Conservation (phyloP, 2,329 filamentous ascomycete genomes). For the Capronia coronata region DNA sequence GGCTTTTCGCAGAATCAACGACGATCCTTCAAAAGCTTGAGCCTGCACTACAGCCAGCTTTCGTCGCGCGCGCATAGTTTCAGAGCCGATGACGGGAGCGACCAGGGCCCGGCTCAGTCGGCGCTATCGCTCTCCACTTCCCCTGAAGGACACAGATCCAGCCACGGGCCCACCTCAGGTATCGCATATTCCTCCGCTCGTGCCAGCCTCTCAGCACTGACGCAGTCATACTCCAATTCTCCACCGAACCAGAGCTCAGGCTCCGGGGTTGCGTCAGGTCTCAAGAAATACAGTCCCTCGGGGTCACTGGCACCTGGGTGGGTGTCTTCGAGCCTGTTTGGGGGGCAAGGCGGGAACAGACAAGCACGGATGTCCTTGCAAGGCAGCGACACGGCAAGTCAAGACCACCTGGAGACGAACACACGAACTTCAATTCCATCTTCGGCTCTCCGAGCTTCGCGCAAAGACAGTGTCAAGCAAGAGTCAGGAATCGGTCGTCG, state of each 20-base stretch:
- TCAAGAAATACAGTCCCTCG: constrained; percentile 26
- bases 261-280: constrained; percentile 13
- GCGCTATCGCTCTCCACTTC: constrained; percentile 26
- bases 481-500: constrained; percentile 17
- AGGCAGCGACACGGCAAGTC: constrained; percentile 14
- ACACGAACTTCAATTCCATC: constrained; percentile 16
- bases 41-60: constrained; percentile 14
- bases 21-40: constrained; percentile 2
- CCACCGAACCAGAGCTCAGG: constrained; percentile 23
- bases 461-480: constrained; percentile 15
- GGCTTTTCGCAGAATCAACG: constrained; percentile 4
- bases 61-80: constrained; percentile 24
- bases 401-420: constrained; percentile 16
- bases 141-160: constrained; percentile 24
- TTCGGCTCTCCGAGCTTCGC: constrained; percentile 7
- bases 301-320: constrained; percentile 21
- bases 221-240: constrained; percentile 27
- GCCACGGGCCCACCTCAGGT: constrained; percentile 15
- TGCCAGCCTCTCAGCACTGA: constrained; percentile 26
- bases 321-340: constrained; percentile 20
- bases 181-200: constrained; percentile 19
- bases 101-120: constrained; percentile 17
- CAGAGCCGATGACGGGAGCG: constrained; percentile 21
- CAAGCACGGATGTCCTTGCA: constrained; percentile 15
- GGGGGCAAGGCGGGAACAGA: constrained; percentile 11